phyloP scores from a whole-genome alignment of 2,329 filamentous ascomycete species.

The Arthrinium phaeospermum region DNA sequence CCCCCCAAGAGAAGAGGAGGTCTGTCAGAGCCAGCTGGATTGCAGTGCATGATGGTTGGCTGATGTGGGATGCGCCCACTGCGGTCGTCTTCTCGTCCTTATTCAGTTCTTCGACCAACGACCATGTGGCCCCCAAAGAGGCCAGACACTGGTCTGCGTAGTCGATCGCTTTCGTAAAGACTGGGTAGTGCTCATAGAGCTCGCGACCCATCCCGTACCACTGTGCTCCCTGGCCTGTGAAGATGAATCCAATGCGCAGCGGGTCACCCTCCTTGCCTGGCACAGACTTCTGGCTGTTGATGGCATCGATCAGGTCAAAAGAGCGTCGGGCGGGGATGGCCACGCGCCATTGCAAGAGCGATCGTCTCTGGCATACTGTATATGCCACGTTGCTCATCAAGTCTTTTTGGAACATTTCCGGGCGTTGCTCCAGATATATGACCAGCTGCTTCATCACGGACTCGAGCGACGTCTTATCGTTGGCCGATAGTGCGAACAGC shows the following conservation, averaged over 20 bases:
- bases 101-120: conserved; percentile 43
- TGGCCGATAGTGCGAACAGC: conserved; percentile 27
- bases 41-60: conserved; percentile 45
- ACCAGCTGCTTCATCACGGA: conserved; percentile 33
- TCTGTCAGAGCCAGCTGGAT: conserved; percentile 48
- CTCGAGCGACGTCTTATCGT: conserved; percentile 29
- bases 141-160: conserved; percentile 27
- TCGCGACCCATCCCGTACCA: conserved; percentile 42
- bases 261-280: conserved; percentile 29
- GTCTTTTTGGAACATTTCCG: conserved; percentile 31
- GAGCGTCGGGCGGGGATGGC: conserved; percentile 29
- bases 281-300: conserved; percentile 32
- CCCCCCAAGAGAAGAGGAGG: conserved; percentile 38
- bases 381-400: conserved; percentile 37
- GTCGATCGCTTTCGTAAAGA: conserved; percentile 28
- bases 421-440: conserved; percentile 33
- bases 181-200: conserved; percentile 30
- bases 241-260: conserved; percentile 39
- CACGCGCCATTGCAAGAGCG: conserved; percentile 33
- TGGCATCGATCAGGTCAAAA: conserved; percentile 30
- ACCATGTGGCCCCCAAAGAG: conserved; percentile 31
- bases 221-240: conserved; percentile 44
- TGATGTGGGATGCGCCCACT: conserved; percentile 34
- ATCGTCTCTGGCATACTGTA: conserved; percentile 38
- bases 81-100: conserved; percentile 29